Evolutionary conservation across 495 filamentous ascomycete species (phyloP).

Genomic region (Tuber brumale): DNA sequence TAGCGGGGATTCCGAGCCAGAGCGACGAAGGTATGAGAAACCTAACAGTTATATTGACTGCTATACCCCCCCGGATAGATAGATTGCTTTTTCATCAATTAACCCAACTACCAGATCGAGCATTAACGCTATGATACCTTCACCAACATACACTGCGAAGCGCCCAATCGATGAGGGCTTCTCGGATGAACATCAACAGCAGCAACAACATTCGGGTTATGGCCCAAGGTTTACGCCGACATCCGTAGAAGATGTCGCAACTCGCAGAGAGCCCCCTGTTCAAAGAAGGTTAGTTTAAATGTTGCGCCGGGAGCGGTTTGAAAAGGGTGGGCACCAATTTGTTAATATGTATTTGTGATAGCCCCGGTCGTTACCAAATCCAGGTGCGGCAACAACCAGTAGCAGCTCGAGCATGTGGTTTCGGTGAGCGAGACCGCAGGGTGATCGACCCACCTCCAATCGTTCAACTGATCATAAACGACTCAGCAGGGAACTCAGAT

Average conservation of each 20-base stretch:
- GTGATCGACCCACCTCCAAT: constrained; percentile 95
- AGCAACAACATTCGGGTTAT: constrained; percentile 22
- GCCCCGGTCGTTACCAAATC: constrained; percentile 51
- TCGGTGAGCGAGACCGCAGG: constrained; percentile 85
- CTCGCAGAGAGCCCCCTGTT: constrained; percentile 22
- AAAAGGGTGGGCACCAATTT: constrained; percentile 4
- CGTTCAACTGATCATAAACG: constrained; percentile 71
- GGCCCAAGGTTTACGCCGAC: constrained; percentile 25
- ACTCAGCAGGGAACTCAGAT: constrained; percentile 52
- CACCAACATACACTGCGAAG: constrained; percentile 37
- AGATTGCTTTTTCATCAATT: constrained; percentile 9
- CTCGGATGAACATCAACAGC: constrained; percentile 19
- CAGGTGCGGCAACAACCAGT: constrained; percentile 82
- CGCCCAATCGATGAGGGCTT: constrained; percentile 30
- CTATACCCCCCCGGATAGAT: neutral
- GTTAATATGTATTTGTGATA: constrained; percentile 28
- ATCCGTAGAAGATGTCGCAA: constrained; percentile 31
- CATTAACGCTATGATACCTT: constrained; percentile 38
- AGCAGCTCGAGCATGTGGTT: constrained; percentile 86
- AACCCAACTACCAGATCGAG: constrained; percentile 32
- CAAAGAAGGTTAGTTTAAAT: constrained; percentile 32
- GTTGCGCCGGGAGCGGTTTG: neutral
- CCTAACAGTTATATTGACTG: constrained; percentile 11
- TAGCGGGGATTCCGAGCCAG: constrained; percentile 28
- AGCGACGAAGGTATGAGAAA: constrained; percentile 34